A percentile compares a stretch with the other conserved stretches of the same genome.
Conservation (phyloP, 2,329 filamentous ascomycete species). For the Decorospora gaudefroyi region DNA sequence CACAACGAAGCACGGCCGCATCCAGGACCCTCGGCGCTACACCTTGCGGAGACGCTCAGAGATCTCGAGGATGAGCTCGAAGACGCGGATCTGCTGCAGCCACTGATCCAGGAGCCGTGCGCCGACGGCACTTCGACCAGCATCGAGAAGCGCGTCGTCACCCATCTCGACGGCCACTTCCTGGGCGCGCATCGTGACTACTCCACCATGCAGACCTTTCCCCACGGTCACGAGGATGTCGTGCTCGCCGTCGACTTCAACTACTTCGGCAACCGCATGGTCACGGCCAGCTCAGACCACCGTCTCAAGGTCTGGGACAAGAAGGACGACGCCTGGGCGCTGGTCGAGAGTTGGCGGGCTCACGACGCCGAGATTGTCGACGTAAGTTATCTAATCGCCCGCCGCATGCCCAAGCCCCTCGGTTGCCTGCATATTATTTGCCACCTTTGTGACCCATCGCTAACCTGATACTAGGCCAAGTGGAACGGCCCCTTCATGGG, state of each 20-base stretch:
- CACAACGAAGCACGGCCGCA: conserved; percentile 40
- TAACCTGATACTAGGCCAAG: conserved; percentile 66
- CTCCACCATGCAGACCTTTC: conserved; percentile 59
- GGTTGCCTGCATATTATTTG: conserved; percentile 26
- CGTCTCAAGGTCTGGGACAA: conserved; percentile 90
- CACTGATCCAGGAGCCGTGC: conserved; percentile 44
- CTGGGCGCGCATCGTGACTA: conserved; percentile 37
- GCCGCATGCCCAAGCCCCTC: conserved; percentile 22
- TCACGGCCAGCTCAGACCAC: conserved; percentile 89
- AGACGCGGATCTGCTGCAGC: conserved; percentile 39
- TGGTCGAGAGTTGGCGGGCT: conserved; percentile 86
- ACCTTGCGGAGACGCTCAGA: conserved; percentile 30
- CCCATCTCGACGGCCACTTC: conserved; percentile 37
- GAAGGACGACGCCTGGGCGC: conserved; percentile 74
- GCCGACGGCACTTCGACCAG: conserved; percentile 35
- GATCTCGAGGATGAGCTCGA: conserved; percentile 37
- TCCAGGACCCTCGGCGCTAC: conserved; percentile 41
- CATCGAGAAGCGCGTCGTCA: conserved; percentile 33
- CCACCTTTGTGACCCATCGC: conserved; percentile 21
- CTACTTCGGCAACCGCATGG: conserved; percentile 86
- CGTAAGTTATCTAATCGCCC: conserved; percentile 56
- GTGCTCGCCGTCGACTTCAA: conserved; percentile 89
- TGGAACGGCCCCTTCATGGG: conserved; percentile 92
- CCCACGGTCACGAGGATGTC: conserved; percentile 77
- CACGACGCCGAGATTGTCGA: conserved; percentile 90